Conservation (phyloP, 1,284 basidiomycete species). For the Malassezia pachydermatis region DNA sequence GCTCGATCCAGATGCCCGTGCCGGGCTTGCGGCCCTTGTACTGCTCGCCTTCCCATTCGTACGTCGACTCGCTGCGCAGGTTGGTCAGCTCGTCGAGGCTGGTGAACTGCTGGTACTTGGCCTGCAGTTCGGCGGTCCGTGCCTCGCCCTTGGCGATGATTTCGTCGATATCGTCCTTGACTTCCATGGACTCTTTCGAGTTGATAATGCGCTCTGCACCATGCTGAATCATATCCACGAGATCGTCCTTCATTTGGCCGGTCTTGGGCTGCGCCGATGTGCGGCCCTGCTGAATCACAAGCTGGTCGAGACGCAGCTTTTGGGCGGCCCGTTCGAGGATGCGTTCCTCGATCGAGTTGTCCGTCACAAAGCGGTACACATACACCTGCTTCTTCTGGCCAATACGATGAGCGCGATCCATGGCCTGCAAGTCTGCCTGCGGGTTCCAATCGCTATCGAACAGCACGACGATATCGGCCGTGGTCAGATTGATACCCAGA, state of each 20-base stretch:
- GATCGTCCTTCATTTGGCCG: constrained; percentile 88
- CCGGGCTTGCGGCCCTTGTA: constrained; percentile 60
- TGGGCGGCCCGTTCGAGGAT: constrained; percentile 94
- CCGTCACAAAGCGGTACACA: constrained; percentile 94
- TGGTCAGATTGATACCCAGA: constrained; percentile 90
- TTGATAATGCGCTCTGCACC: constrained; percentile 96
- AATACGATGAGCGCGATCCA: constrained; percentile 97
- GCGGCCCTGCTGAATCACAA: constrained; percentile 94
- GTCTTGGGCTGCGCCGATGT: constrained; percentile 54
- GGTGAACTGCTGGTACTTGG: constrained; percentile 74
- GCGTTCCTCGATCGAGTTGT: constrained; percentile 89
- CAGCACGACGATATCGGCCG: constrained; percentile 89
- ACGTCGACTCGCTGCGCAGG: constrained; percentile 75
- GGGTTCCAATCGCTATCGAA: constrained; percentile 99
- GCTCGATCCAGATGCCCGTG: constrained; percentile 59
- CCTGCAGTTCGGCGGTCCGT: constrained; percentile 75
- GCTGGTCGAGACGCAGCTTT: constrained; percentile 85
- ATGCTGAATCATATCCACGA: constrained; percentile 96
- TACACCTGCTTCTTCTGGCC: constrained; percentile 98
- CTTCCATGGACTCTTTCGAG: constrained; percentile 55
- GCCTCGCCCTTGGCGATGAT: constrained; percentile 73
- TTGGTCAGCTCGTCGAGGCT: constrained; percentile 91
- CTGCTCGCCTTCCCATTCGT: constrained; percentile 91
- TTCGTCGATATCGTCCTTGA: constrained; percentile 86
- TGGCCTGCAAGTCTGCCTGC: constrained; percentile 94